Conservation (phyloP, 2,329 filamentous ascomycete genomes). For the Trichophyton verrucosum region DNA sequence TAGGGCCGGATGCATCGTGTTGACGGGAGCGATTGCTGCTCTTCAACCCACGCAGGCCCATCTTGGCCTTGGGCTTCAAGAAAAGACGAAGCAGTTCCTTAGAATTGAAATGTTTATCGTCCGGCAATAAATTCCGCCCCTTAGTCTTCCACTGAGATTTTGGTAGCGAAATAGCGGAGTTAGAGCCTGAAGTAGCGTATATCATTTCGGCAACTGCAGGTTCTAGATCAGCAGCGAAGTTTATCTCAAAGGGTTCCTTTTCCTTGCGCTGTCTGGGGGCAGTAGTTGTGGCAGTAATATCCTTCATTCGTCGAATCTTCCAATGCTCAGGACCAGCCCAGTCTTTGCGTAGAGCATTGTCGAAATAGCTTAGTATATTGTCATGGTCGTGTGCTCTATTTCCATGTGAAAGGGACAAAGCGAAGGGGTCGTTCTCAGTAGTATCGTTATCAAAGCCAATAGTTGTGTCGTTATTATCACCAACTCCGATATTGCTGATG, state of each 20-base stretch:
- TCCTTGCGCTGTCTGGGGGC: constrained; percentile 63
- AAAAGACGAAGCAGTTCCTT: constrained; percentile 80
- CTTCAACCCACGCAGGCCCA: constrained; percentile 52
- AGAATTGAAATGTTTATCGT: constrained; percentile 97
- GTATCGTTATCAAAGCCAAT: constrained; percentile 25
- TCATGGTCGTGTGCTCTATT: constrained; percentile 63
- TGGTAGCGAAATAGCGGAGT: constrained; percentile 68
- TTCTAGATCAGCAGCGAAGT: constrained; percentile 68
- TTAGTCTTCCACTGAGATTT: constrained; percentile 96
- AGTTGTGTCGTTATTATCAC: constrained; percentile 43
- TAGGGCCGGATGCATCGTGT: constrained; percentile 43
- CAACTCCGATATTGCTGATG: constrained; percentile 38
- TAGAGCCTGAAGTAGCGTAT: constrained; percentile 69
- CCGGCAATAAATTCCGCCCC: constrained; percentile 79
- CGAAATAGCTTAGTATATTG: constrained; percentile 95
- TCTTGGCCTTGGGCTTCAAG: constrained; percentile 81
- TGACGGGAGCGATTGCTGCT: constrained; percentile 21
- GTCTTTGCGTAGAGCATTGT: constrained; percentile 90
- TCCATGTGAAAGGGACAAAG: constrained; percentile 63
- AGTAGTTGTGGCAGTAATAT: constrained; percentile 47
- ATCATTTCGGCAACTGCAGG: constrained; percentile 59
- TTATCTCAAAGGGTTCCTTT: constrained; percentile 91
- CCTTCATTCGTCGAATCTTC: constrained; percentile 89
- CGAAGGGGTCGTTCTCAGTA: constrained; percentile 55
- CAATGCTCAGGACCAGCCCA: constrained; percentile 98